phyloP scores from a whole-genome alignment of 495 filamentous ascomycete species.

The Talaromyces thailandensis region DNA sequence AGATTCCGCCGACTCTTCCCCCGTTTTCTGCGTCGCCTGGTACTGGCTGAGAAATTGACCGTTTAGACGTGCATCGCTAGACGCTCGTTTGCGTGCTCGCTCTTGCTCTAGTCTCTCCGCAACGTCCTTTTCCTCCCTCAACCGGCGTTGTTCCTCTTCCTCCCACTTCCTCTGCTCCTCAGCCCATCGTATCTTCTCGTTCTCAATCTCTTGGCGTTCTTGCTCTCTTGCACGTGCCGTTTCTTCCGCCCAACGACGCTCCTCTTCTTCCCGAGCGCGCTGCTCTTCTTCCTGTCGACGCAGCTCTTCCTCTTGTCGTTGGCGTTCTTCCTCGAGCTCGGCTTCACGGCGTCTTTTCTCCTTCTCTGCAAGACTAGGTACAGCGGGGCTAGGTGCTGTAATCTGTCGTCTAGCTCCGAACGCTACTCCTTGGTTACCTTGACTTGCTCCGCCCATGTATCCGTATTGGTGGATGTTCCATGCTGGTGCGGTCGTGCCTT shows the following conservation, averaged over 20 bases:
- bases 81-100: slow-evolving; percentile 47
- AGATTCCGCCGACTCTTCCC: slow-evolving; percentile 31
- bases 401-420: slow-evolving; percentile 93
- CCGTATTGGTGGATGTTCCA: slow-evolving; percentile 99
- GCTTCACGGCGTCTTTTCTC: slow-evolving; percentile 49
- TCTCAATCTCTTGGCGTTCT: slow-evolving; percentile 58
- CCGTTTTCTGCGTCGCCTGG: slow-evolving; percentile 42
- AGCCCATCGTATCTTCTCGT: slow-evolving; percentile 74
- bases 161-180: slow-evolving; percentile 79
- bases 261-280: slow-evolving; percentile 57
- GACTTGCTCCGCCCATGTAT: slow-evolving; percentile 96
- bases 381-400: slow-evolving; percentile 67
- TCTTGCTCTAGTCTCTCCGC: slow-evolving; percentile 60
- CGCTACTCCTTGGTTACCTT: slow-evolving; percentile 86
- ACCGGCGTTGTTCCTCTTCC: slow-evolving; percentile 66
- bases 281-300: slow-evolving; percentile 58
- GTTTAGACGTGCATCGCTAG: slow-evolving; percentile 58
- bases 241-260: slow-evolving; percentile 74
- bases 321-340: slow-evolving; percentile 48
- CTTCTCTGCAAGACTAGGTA: slow-evolving; percentile 65
- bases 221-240: slow-evolving; percentile 56
- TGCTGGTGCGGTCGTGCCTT: slow-evolving; percentile 72
- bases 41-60: slow-evolving; percentile 86
- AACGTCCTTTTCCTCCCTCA: slow-evolving; percentile 64
- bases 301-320: slow-evolving; percentile 59